Evolutionary conservation across 164 flowering plant genomes (phyloP), one percentile per base, ranked within the genome.

Genomic region (Vitis amurensis): DNA sequence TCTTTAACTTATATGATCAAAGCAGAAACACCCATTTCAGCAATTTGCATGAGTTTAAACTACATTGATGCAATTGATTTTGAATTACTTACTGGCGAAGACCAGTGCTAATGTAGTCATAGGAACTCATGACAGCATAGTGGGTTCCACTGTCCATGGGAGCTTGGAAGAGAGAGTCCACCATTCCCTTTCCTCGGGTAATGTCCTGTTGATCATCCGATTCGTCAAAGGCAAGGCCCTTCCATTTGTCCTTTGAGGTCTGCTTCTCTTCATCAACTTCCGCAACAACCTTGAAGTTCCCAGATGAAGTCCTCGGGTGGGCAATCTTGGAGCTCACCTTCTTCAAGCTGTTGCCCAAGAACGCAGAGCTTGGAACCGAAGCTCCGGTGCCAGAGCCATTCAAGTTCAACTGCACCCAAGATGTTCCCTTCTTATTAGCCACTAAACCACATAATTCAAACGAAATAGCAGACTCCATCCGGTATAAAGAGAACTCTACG

Each of bases 121-220:
- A 80, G 29, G 91, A 87, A 61, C 79, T 80, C 86, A 85, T 62
- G 77, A 87, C 72, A 14, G 90, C 77, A 47, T 77, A 14, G 73
- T 85, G 91, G 15, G 91, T 87, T 59, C 88, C 91, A 4, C 71
- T 1, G 0, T 69, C 80, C 67, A 15, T 49, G 59, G 88, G 91
- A 68, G 91, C 88, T 71, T 85, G 91, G 79, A 87, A 87, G 55
- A 87, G 85, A 51, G 82, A 31, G 58, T 87, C 88, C 3, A 85
- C 87, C 84, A 82, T 71, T 55, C 91, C 88, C 67, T 85, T 87
- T 19, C 88, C 87, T 73, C 87, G 75, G 17, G 84, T 79, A 71
- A 87, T 87, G 78, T 87, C 91, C 63, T 87, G 91, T 48, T 85
- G 91, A 68, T 87, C 91, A 55, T 87, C 90, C 0, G 90, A 87